A percentile compares a stretch with the other conserved stretches of the same genome.
phyloP scores from a whole-genome alignment of 2,329 filamentous ascomycete genomes.

The Fusarium abutilonis region DNA sequence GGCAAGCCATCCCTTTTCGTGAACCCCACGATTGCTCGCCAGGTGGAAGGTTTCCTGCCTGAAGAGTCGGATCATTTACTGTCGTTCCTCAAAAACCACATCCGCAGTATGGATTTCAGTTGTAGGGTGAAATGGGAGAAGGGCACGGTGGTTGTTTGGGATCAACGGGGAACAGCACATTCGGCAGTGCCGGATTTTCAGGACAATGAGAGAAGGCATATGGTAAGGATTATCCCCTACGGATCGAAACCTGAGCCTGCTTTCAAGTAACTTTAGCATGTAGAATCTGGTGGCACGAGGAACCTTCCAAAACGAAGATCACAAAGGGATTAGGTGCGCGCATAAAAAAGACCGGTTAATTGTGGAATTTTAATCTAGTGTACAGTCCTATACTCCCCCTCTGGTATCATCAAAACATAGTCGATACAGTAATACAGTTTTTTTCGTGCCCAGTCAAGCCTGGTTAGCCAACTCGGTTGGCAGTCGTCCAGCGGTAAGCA shows the following conservation, averaged over 20 bases:
- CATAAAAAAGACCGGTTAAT: neutral
- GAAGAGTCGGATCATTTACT: conserved; percentile 46
- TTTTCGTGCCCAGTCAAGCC: rapidly evolving
- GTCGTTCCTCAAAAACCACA: conserved; percentile 45
- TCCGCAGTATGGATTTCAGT: conserved; percentile 46
- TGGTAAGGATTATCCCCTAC: conserved; percentile 47
- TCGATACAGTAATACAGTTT: rapidly evolving
- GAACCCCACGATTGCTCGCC: conserved; percentile 46
- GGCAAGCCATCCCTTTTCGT: conserved; percentile 44
- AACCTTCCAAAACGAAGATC: neutral
- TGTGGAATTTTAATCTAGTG: neutral
- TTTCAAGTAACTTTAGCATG: neutral
- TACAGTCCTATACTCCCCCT: neutral
- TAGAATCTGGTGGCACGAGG: no score
- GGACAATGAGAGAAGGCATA: conserved; percentile 46
- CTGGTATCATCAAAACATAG: neutral
- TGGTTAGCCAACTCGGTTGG: conserved; percentile 10
- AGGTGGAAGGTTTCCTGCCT: conserved; percentile 44
- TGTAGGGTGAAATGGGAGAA: conserved; percentile 47
- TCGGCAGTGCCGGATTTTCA: conserved; percentile 46
- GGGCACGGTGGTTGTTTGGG: conserved; percentile 47
- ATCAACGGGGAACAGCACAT: conserved; percentile 43
- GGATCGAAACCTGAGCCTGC: conserved; percentile 39
- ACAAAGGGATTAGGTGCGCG: neutral
- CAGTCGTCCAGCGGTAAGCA: conserved; percentile 26